Evolutionary conservation across 2,329 filamentous ascomycete genomes (phyloP).

Genomic region (Fusarium nisikadoi): DNA sequence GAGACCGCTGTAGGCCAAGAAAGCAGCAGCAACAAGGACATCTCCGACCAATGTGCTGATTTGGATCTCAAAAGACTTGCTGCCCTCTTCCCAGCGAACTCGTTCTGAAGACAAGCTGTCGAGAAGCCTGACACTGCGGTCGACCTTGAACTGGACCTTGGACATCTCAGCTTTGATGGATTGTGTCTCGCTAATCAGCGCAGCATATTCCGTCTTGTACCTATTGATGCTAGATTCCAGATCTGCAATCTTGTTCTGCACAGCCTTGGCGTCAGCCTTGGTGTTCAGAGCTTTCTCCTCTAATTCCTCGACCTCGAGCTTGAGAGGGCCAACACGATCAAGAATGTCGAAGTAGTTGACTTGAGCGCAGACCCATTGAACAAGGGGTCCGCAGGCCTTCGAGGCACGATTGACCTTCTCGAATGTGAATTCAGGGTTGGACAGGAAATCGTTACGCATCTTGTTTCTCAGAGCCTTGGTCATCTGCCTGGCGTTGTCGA

Average conservation of each 20-base stretch:
- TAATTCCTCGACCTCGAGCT: slow-evolving; percentile 87
- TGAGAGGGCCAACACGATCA: slow-evolving; percentile 90
- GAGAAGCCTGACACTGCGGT: slow-evolving; percentile 91
- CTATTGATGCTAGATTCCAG: slow-evolving; percentile 91
- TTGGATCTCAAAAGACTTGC: slow-evolving; percentile 97
- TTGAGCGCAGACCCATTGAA: slow-evolving; percentile 97
- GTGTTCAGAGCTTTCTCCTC: slow-evolving; percentile 92
- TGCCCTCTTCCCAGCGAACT: slow-evolving; percentile 93
- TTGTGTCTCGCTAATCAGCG: slow-evolving; percentile 95
- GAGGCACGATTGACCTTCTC: slow-evolving; percentile 96
- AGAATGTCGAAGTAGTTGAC: slow-evolving; percentile 98
- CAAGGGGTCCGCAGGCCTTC: slow-evolving; percentile 95
- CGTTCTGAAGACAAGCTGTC: slow-evolving; percentile 96
- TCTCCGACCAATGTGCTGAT: slow-evolving; percentile 97
- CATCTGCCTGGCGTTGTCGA: slow-evolving; percentile 96
- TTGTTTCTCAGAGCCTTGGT: slow-evolving; percentile 81
- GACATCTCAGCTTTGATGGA: slow-evolving; percentile 98
- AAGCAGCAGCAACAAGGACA: slow-evolving; percentile 94
- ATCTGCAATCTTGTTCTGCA: slow-evolving; percentile 84
- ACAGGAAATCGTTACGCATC: slow-evolving; percentile 93
- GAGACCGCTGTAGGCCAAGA: slow-evolving; percentile 94
- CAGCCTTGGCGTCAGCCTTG: slow-evolving; percentile 91
- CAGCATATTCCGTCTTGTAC: slow-evolving; percentile 96
- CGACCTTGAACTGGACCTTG: slow-evolving; percentile 96
- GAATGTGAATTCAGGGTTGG: slow-evolving; percentile 94